Evolutionary conservation across 768 basidiomycete species (phyloP).

Genomic region (Boletellus emodensis): DNA sequence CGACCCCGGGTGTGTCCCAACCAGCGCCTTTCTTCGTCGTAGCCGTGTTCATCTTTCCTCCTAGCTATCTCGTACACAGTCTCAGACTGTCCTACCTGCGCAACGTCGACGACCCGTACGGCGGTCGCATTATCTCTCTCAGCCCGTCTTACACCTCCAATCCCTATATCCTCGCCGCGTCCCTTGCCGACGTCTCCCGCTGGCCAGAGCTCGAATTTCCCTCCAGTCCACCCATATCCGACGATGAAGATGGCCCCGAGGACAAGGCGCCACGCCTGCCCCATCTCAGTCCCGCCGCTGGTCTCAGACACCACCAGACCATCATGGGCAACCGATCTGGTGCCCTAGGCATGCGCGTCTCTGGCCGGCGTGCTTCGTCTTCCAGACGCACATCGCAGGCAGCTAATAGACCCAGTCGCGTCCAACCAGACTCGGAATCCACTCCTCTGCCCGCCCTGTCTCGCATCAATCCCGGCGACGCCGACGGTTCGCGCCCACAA

Average conservation of each 20-base stretch:
- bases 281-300: conserved; percentile 30
- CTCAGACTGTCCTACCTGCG: conserved; percentile 86
- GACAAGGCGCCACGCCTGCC: conserved; percentile 8
- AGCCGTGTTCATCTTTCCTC: neutral
- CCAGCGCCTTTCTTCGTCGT: neutral
- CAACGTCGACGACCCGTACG: conserved; percentile 83
- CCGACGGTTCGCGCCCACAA: conserved; percentile 6
- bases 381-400: conserved; percentile 45
- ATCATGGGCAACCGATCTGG: conserved; percentile 76
- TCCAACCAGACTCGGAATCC: conserved; percentile 9
- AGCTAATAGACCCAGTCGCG: conserved; percentile 1
- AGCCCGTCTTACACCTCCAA: conserved; percentile 75
- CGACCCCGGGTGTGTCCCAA: conserved; percentile 50
- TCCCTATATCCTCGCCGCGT: conserved; percentile 76
- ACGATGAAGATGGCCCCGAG: conserved; percentile 57
- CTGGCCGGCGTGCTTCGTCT: conserved; percentile 54
- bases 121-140: conserved; percentile 74
- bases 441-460: conserved; percentile 4
- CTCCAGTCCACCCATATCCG: conserved; percentile 65
- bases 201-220: conserved; percentile 85
- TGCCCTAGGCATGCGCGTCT: conserved; percentile 72
- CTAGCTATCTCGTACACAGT: conserved; percentile 74
- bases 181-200: conserved; percentile 69
- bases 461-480: conserved; percentile 14
- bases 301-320: conserved; percentile 82